Conservation (phyloP, 352 stramenopile genomes). For the Achlya hypogyna region DNA sequence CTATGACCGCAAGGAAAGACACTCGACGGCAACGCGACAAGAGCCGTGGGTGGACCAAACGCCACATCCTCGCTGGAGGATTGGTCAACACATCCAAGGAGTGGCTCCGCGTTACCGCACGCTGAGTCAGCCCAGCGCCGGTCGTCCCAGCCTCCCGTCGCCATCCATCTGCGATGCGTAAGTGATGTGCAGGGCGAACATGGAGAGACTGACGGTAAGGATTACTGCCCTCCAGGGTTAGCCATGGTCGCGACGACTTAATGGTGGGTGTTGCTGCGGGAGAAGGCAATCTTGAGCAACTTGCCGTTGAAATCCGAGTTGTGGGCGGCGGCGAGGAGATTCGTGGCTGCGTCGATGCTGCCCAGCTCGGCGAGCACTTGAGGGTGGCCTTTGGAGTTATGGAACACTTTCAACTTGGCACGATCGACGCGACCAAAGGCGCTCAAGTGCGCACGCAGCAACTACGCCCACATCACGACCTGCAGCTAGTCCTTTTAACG, state of each 20-base stretch:
- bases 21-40: not conserved
- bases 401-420: constrained; percentile 39
- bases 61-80: not conserved
- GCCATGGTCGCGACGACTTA: not conserved
- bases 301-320: constrained; percentile 31
- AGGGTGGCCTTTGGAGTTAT: constrained; percentile 35
- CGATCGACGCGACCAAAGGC: constrained; percentile 34
- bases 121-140: too few relatives aligned
- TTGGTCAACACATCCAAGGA: not conserved
- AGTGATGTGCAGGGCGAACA: too few relatives aligned
- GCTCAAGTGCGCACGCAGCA: constrained; percentile 30
- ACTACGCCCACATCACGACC: too few relatives aligned
- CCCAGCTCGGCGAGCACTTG: constrained; percentile 48
- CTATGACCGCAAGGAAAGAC: too few relatives aligned
- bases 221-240: not conserved
- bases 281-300: constrained; percentile 52
- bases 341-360: constrained; percentile 39
- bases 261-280: constrained; percentile 9
- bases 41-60: not conserved
- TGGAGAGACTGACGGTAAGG: not conserved
- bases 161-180: too few relatives aligned
- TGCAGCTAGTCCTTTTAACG: not conserved
- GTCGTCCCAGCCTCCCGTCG: not conserved
- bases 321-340: constrained; percentile 41
- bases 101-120: too few relatives aligned